A percentile compares a stretch with the other conserved stretches of the same genome.
Conservation (phyloP, 306 rosid genomes). For the Vigna reflexopilosa region DNA sequence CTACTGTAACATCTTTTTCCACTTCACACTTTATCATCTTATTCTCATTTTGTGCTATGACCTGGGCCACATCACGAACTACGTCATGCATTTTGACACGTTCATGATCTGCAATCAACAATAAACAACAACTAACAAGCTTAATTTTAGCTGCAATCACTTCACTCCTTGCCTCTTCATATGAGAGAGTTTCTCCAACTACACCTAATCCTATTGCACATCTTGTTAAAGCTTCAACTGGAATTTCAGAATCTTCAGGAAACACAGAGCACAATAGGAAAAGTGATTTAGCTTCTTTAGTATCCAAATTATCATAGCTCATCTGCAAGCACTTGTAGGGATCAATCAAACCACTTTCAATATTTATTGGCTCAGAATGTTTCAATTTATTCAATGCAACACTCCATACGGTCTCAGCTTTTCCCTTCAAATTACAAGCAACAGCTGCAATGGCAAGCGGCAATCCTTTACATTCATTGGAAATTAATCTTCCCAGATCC, state of each 20-base stretch:
- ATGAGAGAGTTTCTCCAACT: background rate
- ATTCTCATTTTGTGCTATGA: background rate
- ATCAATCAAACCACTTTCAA: background rate
- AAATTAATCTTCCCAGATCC: background rate
- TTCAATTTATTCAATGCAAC: background rate
- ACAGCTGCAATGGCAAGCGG: conserved; percentile 40
- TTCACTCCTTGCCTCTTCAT: conserved; percentile 6
- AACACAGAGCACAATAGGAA: conserved; percentile 40
- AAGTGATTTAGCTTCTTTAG: background rate
- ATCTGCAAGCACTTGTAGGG: conserved; percentile 25
- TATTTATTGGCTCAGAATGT: background rate
- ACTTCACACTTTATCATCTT: background rate
- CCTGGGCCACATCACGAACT: background rate
- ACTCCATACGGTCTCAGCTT: background rate
- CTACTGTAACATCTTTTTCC: background rate
- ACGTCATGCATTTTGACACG: conserved; percentile 43
- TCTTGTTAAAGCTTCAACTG: background rate
- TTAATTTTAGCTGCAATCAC: background rate
- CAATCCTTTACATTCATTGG: conserved; percentile 35
- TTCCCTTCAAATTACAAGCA: conserved; percentile 1
- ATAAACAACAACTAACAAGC: conserved; percentile 37
- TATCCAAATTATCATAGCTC: conserved; percentile 36
- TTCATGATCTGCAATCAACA: background rate
- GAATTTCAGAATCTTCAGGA: conserved; percentile 41
- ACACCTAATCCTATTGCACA: conserved; percentile 26